Percentiles rank a stretch among this genome's conserved stretches.
These are phyloP conservation scores for Kondoa malvinella DNA, from an alignment of 768 basidiomycete genomes.

Conservation along the genomic window DNA sequence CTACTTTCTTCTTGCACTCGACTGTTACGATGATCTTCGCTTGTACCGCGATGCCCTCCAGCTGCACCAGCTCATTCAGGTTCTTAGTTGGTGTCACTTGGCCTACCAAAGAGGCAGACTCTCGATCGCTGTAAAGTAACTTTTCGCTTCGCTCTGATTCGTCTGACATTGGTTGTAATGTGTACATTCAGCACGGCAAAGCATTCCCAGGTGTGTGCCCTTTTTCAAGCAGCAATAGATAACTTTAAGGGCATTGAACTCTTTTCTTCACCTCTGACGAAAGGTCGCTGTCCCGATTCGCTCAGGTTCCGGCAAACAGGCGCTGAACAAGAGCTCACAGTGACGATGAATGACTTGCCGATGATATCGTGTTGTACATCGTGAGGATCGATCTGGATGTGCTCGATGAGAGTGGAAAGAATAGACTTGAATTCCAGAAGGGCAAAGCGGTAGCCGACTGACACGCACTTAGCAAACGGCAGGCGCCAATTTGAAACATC, in stretches of 20 bases:
- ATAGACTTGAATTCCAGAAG: slow-evolving; percentile 14
- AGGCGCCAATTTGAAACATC: background rate
- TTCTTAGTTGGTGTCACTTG: too few species aligned
- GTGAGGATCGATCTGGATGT: background rate
- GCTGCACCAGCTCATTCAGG: too few species aligned
- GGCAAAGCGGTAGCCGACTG: slow-evolving; percentile 12
- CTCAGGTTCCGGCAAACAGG: background rate
- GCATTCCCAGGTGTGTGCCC: too few species aligned
- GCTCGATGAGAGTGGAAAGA: slow-evolving; percentile 5
- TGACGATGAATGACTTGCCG: background rate
- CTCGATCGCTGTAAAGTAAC: too few species aligned
- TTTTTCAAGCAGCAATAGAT: background rate
- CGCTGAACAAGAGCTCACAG: background rate
- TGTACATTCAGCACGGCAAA: too few species aligned
- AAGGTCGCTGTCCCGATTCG: background rate
- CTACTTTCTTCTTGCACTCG: too few species aligned
- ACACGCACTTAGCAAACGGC: background rate
- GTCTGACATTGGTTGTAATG: too few species aligned
- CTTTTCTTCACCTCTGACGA: background rate
- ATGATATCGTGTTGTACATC: background rate
- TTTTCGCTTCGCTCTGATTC: too few species aligned
- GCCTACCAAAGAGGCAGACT: too few species aligned
- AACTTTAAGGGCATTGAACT: background rate
- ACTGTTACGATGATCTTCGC: too few species aligned
- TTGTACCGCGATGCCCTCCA: too few species aligned